A percentile compares a stretch with the other conserved stretches of the same genome.
These are phyloP conservation scores for Colletotrichum godetiae DNA, from an alignment of 2,329 filamentous ascomycete genomes.

Conservation along the genomic window DNA sequence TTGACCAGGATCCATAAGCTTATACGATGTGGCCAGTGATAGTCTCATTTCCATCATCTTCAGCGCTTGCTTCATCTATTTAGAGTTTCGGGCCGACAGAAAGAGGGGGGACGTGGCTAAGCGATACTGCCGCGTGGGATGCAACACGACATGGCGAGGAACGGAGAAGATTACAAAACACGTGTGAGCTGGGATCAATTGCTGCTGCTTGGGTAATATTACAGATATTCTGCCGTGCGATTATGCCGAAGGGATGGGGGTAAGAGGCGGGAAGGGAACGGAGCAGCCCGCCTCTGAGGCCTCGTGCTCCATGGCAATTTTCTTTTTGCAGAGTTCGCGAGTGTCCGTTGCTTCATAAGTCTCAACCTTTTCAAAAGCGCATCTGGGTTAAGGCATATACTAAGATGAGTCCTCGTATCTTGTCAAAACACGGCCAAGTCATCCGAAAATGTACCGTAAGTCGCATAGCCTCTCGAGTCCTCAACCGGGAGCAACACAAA, in stretches of 20 bases:
- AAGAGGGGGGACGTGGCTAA: neutral
- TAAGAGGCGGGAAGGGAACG: neutral
- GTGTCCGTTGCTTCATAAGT: neutral
- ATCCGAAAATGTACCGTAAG: constrained; percentile 2
- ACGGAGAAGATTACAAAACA: neutral
- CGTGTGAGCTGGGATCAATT: neutral
- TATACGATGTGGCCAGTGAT: neutral
- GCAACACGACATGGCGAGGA: neutral
- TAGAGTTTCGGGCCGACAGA: neutral
- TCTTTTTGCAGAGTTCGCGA: neutral
- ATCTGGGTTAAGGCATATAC: neutral
- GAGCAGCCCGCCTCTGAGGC: neutral
- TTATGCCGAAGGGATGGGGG: neutral
- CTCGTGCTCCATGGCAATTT: neutral
- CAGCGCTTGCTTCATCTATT: neutral
- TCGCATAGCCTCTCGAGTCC: neutral
- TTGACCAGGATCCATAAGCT: neutral
- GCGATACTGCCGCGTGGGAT: neutral
- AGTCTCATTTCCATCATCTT: neutral
- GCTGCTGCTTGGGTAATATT: neutral
- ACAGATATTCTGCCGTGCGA: neutral
- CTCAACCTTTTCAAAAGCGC: neutral
- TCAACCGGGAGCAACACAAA: neutral
- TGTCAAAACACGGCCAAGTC: constrained; percentile 10
- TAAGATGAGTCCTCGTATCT: neutral